Base-by-base conservation (phyloP, 768 basidiomycete genomes). In the Podaxis mareebaensis region DNA sequence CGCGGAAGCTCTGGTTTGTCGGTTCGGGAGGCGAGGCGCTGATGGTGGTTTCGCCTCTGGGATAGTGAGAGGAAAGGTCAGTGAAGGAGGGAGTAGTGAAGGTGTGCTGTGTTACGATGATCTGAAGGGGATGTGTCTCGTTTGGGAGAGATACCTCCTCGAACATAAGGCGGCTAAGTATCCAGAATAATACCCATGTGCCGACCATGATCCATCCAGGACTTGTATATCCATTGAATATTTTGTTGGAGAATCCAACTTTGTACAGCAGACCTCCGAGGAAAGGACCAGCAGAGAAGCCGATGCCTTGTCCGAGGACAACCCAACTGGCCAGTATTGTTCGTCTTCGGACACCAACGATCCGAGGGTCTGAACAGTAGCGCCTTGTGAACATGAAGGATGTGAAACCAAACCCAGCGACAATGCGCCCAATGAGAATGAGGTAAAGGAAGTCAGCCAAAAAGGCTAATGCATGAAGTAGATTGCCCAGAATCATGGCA, bases 191-290 rank as follows among this genome's bases (percentile, higher is more conserved):
- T 4, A 73, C 70, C 81, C 86, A 89, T 8, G 81, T 67, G 12
- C 30, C 69, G 0, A 85, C 83, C 83, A 89, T 85, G 57, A 87
- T 64, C 87, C 88, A 90, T 1, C 81, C 85, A 0, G 87, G 88
- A 65, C 85, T 85, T 2, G 87, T 88, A 66, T 79, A 86, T 3
- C 88, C 88, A 67, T 91, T 90, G 76, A 88, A 90, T 4, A 89
- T 67, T 0, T 72, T 64, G 66, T 81, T 85, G 20, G 63, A 61
- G 68, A 88, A 87, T 1, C 87, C 87, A 53, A 88, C 69, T 64
- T 83, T 89, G 72, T 82, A 89, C 36, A 89, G 69, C 1, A 87
- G 60, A 6, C 88, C 89, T 24, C 88, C 87, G 24, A 83, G 68
- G 72, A 88, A 89, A 1, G 88, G 88, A 0, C 88, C 89, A 1